Conservation (phyloP, 169 alveolate genomes). For the Babesia bigemina region DNA sequence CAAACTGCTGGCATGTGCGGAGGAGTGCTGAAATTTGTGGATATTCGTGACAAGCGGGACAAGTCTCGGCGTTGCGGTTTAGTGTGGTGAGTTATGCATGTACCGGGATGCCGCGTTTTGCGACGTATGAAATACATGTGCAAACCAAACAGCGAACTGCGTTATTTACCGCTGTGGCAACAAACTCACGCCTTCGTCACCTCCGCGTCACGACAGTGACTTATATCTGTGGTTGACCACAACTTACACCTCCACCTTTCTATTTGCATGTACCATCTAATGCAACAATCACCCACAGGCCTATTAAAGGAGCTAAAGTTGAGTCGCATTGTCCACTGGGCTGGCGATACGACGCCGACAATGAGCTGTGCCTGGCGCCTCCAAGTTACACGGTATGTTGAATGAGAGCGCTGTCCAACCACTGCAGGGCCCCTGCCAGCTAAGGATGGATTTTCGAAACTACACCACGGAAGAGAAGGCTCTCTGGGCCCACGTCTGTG, state of each 20-base stretch:
- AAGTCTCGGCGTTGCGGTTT: conserved; percentile 33
- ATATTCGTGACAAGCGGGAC: conserved; percentile 20
- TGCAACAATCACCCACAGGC: neutral
- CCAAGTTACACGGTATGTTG: conserved; percentile 60
- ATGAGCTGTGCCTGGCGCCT: conserved; percentile 71
- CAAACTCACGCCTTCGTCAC: too few species aligned
- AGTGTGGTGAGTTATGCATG: conserved; percentile 20
- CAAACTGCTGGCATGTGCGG: conserved; percentile 14
- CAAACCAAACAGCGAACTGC: too few species aligned
- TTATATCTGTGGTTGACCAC: neutral
- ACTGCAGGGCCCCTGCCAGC: conserved; percentile 72
- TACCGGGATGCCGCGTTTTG: neutral
- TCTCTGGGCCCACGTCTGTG: conserved; percentile 73
- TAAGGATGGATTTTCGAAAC: conserved; percentile 63
- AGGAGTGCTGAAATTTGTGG: conserved; percentile 13
- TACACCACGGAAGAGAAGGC: conserved; percentile 65
- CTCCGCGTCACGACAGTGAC: neutral
- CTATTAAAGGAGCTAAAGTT: conserved; percentile 10
- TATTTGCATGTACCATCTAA: neutral
- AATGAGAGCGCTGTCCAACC: neutral
- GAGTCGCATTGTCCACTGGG: conserved; percentile 67
- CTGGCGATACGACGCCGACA: conserved; percentile 61
- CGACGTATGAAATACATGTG: neutral
- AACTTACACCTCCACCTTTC: too few species aligned
- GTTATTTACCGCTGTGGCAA: too few species aligned